Evolutionary conservation across 495 filamentous ascomycete genomes (phyloP).

Genomic region (Penicillium crystallinum): DNA sequence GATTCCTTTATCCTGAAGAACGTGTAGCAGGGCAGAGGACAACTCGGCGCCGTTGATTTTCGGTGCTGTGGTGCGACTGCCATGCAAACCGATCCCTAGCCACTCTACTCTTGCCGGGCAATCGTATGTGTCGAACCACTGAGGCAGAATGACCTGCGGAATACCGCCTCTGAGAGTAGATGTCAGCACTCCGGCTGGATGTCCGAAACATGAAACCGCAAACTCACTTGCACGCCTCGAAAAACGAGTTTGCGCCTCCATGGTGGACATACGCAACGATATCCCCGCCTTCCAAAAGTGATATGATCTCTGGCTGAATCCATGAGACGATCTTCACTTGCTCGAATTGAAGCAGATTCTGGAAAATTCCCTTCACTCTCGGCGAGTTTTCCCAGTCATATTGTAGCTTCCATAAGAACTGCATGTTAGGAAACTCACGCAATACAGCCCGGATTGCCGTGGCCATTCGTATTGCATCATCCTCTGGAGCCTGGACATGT

Average conservation of each 20-base stretch:
- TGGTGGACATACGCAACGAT: conserved; percentile 49
- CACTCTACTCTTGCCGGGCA: conserved; percentile 44
- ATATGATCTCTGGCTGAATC: conserved; percentile 44
- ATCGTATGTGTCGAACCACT: conserved; percentile 49
- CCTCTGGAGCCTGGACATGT: conserved; percentile 30
- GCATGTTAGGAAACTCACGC: conserved; percentile 25
- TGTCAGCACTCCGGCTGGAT: neutral
- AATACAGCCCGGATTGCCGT: conserved; percentile 29
- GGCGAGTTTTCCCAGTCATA: conserved; percentile 21
- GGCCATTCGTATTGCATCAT: conserved; percentile 35
- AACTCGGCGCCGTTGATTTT: conserved; percentile 28
- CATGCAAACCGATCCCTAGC: conserved; percentile 46
- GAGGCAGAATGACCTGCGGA: conserved; percentile 47
- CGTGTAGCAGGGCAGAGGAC: conserved; percentile 24
- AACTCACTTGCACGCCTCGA: conserved; percentile 48
- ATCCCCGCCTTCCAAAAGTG: conserved; percentile 40
- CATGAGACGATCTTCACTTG: conserved; percentile 32
- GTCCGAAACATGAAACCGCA: too few species aligned
- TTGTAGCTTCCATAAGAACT: conserved; percentile 47
- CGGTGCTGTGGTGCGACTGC: conserved; percentile 32
- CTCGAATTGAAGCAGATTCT: conserved; percentile 13
- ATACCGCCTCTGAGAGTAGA: conserved; percentile 34
- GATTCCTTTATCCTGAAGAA: conserved; percentile 22
- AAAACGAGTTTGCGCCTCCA: conserved; percentile 49
- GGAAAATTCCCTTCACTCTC: conserved; percentile 11